Base-by-base conservation (phyloP, 164 flowering plant species). In the Vitis labrusca region DNA sequence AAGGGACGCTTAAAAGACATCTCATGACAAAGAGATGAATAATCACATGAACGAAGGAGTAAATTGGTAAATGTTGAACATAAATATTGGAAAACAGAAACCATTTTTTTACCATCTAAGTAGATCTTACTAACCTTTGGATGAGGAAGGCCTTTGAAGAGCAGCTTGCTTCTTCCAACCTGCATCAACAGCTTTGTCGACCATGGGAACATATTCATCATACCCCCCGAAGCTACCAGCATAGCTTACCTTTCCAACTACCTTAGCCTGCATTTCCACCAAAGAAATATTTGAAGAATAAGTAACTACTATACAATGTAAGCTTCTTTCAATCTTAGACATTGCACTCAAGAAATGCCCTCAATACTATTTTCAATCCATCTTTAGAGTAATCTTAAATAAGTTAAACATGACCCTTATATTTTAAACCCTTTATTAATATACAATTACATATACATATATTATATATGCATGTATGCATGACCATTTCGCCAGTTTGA, bases 121-220 rank as follows among this genome's bases (percentile, higher is more conserved):
- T 10, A 15, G 50, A 50, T 11, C 17, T 64, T 61, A 51, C 76
- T 75, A 65, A 92, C 99, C 96, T 88, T 85, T 84, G 37, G 88
- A 69, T 61, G 73, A 32, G 71, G 44, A 53, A 6, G 83, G 66
- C 78, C 73, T 86, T 63, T 77, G 85, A 64, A 74, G 65, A 27
- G 87, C 51, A 37, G 82, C 56, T 83, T 82, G 85, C 73, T 82
- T 87, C 75, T 89, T 84, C 96, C 93, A 91, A 60, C 81, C 79
- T 65, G 87, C 80, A 84, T 92, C 98, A 63, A 94, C 97, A 63
- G 89, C 85, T 75, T 94, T 94, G 83, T 94, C 97, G 29, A 92
- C 92, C 91, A 94, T 86, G 16, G 97, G 98, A 60, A 91, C 88
- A 77, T 84, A 88, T 74, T 93, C 97, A 78, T 90, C 96, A 77